Evolutionary conservation across 2,329 filamentous ascomycete genomes (phyloP).

Genomic region (Exophiala alcalophila): DNA sequence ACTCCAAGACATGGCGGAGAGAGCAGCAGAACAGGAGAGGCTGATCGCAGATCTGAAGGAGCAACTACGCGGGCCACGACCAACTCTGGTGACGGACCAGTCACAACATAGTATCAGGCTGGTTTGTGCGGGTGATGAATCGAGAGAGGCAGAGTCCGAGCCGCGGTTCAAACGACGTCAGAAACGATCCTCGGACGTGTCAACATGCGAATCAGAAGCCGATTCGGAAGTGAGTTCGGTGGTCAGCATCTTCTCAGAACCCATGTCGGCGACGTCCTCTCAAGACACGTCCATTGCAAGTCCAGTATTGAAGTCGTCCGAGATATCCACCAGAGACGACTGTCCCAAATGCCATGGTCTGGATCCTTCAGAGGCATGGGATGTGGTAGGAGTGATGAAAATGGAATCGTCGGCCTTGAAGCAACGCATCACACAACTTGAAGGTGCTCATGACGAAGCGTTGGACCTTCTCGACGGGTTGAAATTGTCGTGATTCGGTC

Average conservation of each 20-base stretch:
- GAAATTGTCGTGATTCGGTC: conserved; percentile 14
- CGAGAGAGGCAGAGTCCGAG: conserved; percentile 35
- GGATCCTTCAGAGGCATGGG: conserved; percentile 51
- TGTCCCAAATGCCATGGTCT: conserved; percentile 44
- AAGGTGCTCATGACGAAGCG: conserved; percentile 55
- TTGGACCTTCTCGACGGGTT: conserved; percentile 38
- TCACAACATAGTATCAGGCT: conserved; percentile 33
- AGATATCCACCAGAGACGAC: conserved; percentile 30
- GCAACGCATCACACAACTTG: conserved; percentile 52
- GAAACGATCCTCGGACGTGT: conserved; percentile 41
- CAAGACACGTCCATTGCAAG: conserved; percentile 22
- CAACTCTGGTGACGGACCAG: conserved; percentile 13
- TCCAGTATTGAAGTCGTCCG: conserved; percentile 18
- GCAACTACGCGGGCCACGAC: conserved; percentile 40
- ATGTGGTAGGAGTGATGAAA: conserved; percentile 50
- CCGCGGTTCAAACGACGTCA: conserved; percentile 33
- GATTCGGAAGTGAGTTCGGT: conserved; percentile 56
- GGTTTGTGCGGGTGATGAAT: conserved; percentile 28
- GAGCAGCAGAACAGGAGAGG: conserved; percentile 55
- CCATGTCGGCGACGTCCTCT: conserved; percentile 28
- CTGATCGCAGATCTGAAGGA: conserved; percentile 53
- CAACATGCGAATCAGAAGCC: conserved; percentile 55
- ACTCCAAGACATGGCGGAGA: conserved; percentile 58
- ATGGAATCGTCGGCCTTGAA: conserved; percentile 56
- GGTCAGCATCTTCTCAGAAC: conserved; percentile 47